A percentile compares a stretch with the other conserved stretches of the same genome.
These are phyloP conservation scores for Sonneratia alba DNA, from an alignment of 345 rosid species.

Conservation along the genomic window DNA sequence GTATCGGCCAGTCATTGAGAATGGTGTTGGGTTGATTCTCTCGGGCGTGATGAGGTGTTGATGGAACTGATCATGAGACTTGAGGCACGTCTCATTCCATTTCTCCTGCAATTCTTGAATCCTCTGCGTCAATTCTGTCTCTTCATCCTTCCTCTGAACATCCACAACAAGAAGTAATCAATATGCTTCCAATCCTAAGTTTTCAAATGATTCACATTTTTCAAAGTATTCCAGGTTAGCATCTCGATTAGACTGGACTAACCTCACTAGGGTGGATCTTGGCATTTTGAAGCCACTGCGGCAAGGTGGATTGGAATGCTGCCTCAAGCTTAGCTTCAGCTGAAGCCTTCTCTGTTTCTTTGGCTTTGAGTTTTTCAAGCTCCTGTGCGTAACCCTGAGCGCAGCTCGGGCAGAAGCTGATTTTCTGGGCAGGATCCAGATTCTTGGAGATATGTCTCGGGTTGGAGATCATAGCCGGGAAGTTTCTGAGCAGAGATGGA, in stretches of 20 bases:
- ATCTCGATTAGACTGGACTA: background rate
- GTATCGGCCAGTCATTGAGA: constrained; percentile 36
- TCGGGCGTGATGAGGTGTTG: constrained; percentile 25
- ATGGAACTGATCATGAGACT: constrained; percentile 56
- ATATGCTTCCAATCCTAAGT: background rate
- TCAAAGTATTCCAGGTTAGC: background rate
- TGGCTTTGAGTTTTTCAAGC: constrained; percentile 27
- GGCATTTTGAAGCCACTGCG: constrained; percentile 74
- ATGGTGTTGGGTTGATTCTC: constrained; percentile 35
- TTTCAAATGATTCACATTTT: background rate
- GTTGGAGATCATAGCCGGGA: constrained; percentile 21
- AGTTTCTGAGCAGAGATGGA: constrained; percentile 45
- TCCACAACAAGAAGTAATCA: background rate
- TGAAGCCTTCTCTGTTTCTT: constrained; percentile 32
- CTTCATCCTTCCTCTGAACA: constrained; percentile 53
- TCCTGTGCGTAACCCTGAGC: constrained; percentile 57
- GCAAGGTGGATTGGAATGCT: constrained; percentile 35
- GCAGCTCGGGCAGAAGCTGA: constrained; percentile 62
- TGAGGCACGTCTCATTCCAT: constrained; percentile 67
- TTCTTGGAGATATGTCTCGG: constrained; percentile 33
- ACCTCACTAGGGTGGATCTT: constrained; percentile 27
- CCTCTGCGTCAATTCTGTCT: constrained; percentile 36
- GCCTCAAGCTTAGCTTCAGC: constrained; percentile 34
- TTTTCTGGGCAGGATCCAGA: constrained; percentile 32
- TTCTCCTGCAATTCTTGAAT: constrained; percentile 61